Conservation (phyloP, 768 basidiomycete species). For the Serpula lacrymans region DNA sequence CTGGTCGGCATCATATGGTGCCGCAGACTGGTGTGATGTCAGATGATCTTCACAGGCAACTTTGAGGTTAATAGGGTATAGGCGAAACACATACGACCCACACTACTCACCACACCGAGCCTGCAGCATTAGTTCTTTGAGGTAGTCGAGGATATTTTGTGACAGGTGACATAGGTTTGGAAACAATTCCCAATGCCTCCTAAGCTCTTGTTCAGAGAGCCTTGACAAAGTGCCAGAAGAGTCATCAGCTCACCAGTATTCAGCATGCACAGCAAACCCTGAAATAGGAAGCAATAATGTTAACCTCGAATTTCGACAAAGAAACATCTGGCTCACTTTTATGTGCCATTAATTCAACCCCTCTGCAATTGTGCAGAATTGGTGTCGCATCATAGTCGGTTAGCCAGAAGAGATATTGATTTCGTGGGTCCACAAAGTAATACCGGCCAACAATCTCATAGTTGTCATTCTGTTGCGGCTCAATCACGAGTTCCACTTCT, state of each 20-base stretch:
- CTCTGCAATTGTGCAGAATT: conserved; percentile 26
- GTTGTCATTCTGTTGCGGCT: conserved; percentile 27
- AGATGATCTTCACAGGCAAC: conserved; percentile 17
- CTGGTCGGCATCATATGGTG: conserved; percentile 14
- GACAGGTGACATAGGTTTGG: conserved; percentile 25
- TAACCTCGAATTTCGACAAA: neutral
- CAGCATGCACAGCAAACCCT: conserved; percentile 33
- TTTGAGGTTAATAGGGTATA: neutral
- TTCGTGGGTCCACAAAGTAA: conserved; percentile 49
- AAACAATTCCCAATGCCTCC: conserved; percentile 34
- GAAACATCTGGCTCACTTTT: conserved; percentile 14
- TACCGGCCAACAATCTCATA: conserved; percentile 32
- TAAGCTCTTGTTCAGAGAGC: conserved; percentile 10
- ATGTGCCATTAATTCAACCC: conserved; percentile 15
- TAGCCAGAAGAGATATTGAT: conserved; percentile 52
- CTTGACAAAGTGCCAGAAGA: neutral
- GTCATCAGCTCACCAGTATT: conserved; percentile 32
- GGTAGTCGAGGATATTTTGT: conserved; percentile 21
- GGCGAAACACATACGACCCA: neutral
- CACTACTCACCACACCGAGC: conserved; percentile 20
- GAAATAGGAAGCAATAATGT: neutral
- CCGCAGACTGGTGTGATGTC: conserved; percentile 24
- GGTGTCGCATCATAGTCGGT: conserved; percentile 35
- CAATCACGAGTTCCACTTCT: conserved; percentile 44
- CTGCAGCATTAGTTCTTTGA: conserved; percentile 21